Conservation (phyloP, 1,284 basidiomycete species). For the Grifola frondosa region DNA sequence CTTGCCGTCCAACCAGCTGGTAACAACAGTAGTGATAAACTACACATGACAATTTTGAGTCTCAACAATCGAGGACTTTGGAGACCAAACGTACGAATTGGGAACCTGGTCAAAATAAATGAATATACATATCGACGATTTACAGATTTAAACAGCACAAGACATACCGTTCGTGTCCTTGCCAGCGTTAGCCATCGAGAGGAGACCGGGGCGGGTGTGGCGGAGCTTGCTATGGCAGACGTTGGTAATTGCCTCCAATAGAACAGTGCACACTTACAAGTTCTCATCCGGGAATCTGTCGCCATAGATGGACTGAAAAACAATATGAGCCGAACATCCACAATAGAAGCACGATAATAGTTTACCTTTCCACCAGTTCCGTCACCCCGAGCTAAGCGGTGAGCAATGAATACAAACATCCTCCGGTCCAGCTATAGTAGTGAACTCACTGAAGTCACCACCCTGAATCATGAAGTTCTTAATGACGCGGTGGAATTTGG, state of each 20-base stretch:
- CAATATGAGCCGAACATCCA: constrained; percentile 1
- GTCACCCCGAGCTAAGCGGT: constrained; percentile 46
- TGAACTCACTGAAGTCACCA: constrained; percentile 65
- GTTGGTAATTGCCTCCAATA: background rate
- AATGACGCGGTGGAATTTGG: constrained; percentile 71
- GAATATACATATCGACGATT: background rate
- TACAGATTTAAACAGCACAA: background rate
- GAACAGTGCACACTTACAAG: constrained; percentile 58
- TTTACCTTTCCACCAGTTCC: constrained; percentile 60
- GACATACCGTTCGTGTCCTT: constrained; percentile 77
- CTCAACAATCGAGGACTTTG: constrained; percentile 2
- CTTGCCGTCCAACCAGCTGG: constrained; percentile 75
- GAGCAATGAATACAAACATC: background rate
- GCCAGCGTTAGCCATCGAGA: constrained; percentile 95
- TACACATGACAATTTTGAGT: constrained; percentile 29
- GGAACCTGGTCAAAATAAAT: constrained; percentile 53
- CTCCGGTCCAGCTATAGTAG: background rate
- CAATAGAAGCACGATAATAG: background rate
- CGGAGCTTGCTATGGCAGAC: constrained; percentile 71
- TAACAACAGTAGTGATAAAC: constrained; percentile 83
- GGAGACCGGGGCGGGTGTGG: constrained; percentile 81
- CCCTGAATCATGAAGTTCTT: constrained; percentile 73
- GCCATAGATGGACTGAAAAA: constrained; percentile 51
- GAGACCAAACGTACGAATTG: constrained; percentile 65
- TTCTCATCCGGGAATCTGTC: constrained; percentile 70